phyloP scores from a whole-genome alignment of 2,329 filamentous ascomycete genomes.

The Gyromitra esculenta region DNA sequence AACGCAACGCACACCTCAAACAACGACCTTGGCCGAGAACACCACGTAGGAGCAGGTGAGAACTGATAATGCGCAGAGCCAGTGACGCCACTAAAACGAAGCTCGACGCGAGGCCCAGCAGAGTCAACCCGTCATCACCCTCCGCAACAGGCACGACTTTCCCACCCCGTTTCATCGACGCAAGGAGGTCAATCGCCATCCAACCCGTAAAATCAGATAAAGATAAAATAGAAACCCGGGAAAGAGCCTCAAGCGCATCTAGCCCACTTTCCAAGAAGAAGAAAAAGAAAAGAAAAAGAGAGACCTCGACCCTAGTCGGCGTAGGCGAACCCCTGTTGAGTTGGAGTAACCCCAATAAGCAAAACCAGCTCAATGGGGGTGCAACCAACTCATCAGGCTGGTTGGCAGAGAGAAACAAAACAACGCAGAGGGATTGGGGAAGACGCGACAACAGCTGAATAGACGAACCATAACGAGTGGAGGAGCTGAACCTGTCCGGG shows the following conservation, averaged over 20 bases:
- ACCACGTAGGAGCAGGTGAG: neutral
- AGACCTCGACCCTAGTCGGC: neutral
- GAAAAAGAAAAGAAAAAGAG: neutral
- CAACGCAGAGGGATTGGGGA: neutral
- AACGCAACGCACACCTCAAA: no score
- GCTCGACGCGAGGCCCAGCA: neutral
- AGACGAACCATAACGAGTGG: constrained; percentile 6
- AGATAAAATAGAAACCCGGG: neutral
- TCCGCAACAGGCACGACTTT: constrained; percentile 1
- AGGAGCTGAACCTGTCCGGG: constrained; percentile 7
- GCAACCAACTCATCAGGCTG: neutral
- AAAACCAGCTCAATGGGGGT: constrained; percentile 29
- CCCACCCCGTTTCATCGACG: neutral
- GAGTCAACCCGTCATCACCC: neutral
- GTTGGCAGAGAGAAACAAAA: constrained; percentile 19
- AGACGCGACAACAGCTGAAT: constrained; percentile 15
- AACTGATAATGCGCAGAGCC: neutral
- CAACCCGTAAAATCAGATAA: neutral
- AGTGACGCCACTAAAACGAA: neutral
- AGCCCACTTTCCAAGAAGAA: neutral
- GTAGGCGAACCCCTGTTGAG: constrained; percentile 18
- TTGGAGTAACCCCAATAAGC: constrained; percentile 23
- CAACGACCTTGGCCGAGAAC: no score
- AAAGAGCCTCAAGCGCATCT: constrained; percentile 18
- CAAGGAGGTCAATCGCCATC: neutral